Percentiles rank a stretch among this genome's conserved stretches.
Conservation (phyloP, 2,329 filamentous ascomycete genomes). For the Hymenoscyphus occultus region DNA sequence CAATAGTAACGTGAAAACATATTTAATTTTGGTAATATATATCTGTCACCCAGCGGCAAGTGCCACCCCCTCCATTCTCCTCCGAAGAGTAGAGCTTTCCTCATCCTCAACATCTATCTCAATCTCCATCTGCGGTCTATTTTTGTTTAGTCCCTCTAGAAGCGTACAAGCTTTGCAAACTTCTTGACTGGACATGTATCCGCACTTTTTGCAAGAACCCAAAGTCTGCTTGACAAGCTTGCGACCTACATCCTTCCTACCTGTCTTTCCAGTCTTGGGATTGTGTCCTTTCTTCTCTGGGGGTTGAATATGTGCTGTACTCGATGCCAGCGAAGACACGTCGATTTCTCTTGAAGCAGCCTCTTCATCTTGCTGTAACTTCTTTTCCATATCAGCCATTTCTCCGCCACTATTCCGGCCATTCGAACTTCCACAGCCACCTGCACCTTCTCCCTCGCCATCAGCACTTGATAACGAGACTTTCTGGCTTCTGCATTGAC, state of each 20-base stretch:
- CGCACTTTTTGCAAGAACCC: slow-evolving; percentile 81
- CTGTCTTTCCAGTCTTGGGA: slow-evolving; percentile 31
- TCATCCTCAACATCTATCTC: slow-evolving; percentile 41
- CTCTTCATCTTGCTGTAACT: slow-evolving; percentile 62
- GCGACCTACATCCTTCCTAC: slow-evolving; percentile 31
- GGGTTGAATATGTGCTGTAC: slow-evolving; percentile 24
- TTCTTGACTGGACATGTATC: slow-evolving; percentile 91
- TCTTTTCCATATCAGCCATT: slow-evolving; percentile 78
- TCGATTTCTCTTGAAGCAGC: slow-evolving; percentile 64
- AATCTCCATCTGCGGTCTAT: slow-evolving; percentile 60
- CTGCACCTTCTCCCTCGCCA: slow-evolving; percentile 49
- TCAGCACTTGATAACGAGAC: slow-evolving; percentile 35
- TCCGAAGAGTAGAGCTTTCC: slow-evolving; percentile 48
- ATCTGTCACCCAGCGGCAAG: slow-evolving; percentile 36
- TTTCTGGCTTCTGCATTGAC: slow-evolving; percentile 47
- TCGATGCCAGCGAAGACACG: slow-evolving; percentile 44
- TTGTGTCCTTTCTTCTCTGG: slow-evolving; percentile 32
- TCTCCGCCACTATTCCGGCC: slow-evolving; percentile 68
- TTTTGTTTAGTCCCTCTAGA: slow-evolving; percentile 87
- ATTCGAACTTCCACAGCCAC: slow-evolving; percentile 76
- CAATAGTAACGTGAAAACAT: neutral
- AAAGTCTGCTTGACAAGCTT: slow-evolving; percentile 65
- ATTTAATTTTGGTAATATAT: neutral
- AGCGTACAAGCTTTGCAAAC: slow-evolving; percentile 93
- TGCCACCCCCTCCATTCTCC: slow-evolving; percentile 47